These are phyloP conservation scores for Citrus hindsii DNA, from an alignment of 345 rosid genomes.

Conservation along the genomic window DNA sequence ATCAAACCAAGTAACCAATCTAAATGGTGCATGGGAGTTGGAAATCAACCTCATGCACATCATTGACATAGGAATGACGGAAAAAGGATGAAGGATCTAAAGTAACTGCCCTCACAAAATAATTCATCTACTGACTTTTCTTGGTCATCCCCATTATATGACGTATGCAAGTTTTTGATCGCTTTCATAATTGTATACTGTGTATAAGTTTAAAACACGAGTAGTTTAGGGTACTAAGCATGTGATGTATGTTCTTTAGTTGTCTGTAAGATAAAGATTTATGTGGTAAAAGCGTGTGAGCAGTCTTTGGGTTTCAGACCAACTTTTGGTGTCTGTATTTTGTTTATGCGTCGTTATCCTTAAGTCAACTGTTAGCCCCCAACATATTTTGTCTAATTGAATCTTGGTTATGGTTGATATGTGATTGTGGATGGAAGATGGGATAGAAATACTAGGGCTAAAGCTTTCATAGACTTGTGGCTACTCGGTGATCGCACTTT, in stretches of 20 bases:
- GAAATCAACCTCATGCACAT: neutral
- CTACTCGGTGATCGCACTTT: neutral
- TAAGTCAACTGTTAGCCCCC: neutral
- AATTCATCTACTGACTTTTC: neutral
- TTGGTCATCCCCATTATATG: neutral
- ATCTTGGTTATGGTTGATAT: neutral
- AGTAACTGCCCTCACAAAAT: too few relatives aligned
- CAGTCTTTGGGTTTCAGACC: neutral
- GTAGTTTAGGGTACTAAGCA: neutral
- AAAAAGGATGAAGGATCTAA: neutral
- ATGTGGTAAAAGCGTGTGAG: neutral
- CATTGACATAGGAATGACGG: neutral
- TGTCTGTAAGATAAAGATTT: neutral
- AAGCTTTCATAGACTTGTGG: neutral
- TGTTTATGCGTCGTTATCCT: neutral
- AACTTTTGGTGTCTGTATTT: neutral
- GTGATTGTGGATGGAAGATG: too few relatives aligned
- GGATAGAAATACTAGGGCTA: neutral
- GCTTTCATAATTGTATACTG: neutral
- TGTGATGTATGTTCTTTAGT: too few relatives aligned
- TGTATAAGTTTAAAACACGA: neutral
- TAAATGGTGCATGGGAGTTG: neutral
- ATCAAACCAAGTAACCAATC: neutral
- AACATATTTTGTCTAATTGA: neutral
- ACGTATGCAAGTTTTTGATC: neutral